These are phyloP conservation scores for Diaporthe citriasiana DNA, from an alignment of 2,329 filamentous ascomycete genomes.

Conservation along the genomic window DNA sequence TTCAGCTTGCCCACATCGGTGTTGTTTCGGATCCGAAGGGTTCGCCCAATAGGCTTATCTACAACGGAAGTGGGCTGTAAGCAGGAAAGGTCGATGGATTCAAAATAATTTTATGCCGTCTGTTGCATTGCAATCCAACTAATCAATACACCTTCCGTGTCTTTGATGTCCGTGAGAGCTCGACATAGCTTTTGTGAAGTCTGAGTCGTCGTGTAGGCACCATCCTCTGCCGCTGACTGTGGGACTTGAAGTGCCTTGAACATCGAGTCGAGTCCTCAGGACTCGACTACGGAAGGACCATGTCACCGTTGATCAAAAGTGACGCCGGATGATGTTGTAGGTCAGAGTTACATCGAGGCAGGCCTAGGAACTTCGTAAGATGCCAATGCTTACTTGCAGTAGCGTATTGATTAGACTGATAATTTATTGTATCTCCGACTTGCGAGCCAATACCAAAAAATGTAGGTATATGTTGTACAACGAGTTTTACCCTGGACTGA, in stretches of 20 bases:
- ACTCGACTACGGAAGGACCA: background rate
- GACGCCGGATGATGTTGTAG: background rate
- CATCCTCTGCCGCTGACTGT: background rate
- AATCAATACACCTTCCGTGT: too few species aligned
- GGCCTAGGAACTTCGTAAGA: background rate
- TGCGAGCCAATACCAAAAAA: background rate
- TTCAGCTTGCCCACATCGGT: background rate
- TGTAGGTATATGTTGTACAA: background rate
- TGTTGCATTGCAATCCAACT: background rate
- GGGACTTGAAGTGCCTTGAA: background rate
- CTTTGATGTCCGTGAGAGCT: background rate
- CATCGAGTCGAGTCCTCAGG: background rate
- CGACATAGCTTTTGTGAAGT: background rate
- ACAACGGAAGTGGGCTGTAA: conserved; percentile 21
- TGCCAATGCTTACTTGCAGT: background rate
- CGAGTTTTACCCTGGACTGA: background rate
- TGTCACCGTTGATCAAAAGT: background rate
- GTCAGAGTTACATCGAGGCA: background rate
- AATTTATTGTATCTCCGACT: background rate
- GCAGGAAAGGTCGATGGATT: too few species aligned
- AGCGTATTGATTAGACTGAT: background rate
- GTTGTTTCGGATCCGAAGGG: conserved; percentile 7
- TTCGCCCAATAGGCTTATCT: background rate
- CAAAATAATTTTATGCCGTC: background rate
- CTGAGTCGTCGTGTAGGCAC: background rate